A percentile compares a stretch with the other conserved stretches of the same genome.
Conservation (phyloP, 2,329 filamentous ascomycete genomes). For the Exophiala sideris region DNA sequence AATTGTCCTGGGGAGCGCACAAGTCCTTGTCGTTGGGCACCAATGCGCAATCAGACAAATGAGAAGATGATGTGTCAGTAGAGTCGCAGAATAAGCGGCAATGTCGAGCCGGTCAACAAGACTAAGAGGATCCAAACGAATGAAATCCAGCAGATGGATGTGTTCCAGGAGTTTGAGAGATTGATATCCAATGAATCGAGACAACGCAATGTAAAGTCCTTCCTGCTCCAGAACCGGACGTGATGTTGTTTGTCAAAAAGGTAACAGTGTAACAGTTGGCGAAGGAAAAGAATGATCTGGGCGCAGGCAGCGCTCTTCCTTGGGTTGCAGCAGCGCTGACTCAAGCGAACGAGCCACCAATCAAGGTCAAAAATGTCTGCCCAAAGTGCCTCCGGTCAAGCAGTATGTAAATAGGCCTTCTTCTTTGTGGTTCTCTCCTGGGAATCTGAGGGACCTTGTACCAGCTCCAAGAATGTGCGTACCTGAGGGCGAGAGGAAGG, state of each 20-base stretch:
- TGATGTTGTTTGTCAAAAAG: slow-evolving; percentile 11
- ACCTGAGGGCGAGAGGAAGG: neutral
- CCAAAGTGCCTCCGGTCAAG: neutral
- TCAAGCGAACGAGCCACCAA: slow-evolving; percentile 8
- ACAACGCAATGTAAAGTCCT: slow-evolving; percentile 1
- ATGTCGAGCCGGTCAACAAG: slow-evolving; percentile 13
- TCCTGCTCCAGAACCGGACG: slow-evolving; percentile 9
- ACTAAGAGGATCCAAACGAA: slow-evolving; percentile 17
- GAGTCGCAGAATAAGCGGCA: slow-evolving; percentile 18
- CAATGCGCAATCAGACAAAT: slow-evolving; percentile 21
- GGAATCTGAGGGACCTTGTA: neutral
- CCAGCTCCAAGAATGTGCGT: neutral
- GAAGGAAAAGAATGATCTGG: slow-evolving; percentile 13
- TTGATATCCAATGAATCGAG: slow-evolving; percentile 18
- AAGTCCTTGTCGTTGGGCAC: slow-evolving; percentile 22
- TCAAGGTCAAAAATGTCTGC: neutral
- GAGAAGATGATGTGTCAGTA: slow-evolving; percentile 12
- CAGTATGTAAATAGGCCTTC: neutral
- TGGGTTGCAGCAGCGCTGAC: slow-evolving; percentile 1
- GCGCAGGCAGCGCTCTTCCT: slow-evolving; percentile 21
- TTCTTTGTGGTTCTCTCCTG: neutral
- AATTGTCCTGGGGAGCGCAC: slow-evolving; percentile 7
- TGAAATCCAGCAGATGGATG: slow-evolving; percentile 10
- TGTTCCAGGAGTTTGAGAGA: slow-evolving; percentile 7
- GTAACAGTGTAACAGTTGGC: slow-evolving; percentile 5